Conservation (phyloP, 768 basidiomycete species). For the Lactarius hatsudake region DNA sequence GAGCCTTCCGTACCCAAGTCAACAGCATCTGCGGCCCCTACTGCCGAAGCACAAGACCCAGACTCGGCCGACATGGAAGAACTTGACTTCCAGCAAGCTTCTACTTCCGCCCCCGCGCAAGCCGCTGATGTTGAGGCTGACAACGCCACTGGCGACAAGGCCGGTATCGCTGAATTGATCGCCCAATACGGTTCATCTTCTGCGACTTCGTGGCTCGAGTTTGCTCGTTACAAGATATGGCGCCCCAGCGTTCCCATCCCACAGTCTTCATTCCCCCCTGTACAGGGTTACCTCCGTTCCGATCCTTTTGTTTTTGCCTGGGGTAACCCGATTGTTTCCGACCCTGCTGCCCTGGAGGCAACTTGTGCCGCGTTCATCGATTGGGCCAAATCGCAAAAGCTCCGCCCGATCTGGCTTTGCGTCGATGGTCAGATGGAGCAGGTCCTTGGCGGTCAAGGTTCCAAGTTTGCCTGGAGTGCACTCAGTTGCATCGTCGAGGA, state of each 20-base stretch:
- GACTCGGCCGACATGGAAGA: slow-evolving; percentile 5
- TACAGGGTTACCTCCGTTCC: slow-evolving; percentile 62
- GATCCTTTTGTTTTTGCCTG: slow-evolving; percentile 37
- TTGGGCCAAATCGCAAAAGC: slow-evolving; percentile 41
- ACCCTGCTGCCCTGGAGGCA: slow-evolving; percentile 40
- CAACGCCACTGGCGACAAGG: slow-evolving; percentile 21
- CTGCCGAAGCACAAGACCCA: background rate
- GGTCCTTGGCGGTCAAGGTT: slow-evolving; percentile 42
- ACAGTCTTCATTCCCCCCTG: slow-evolving; percentile 50
- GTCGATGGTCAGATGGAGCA: slow-evolving; percentile 52
- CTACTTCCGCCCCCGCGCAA: background rate
- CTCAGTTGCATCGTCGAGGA: slow-evolving; percentile 66
- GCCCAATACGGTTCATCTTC: slow-evolving; percentile 65
- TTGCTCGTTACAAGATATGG: slow-evolving; percentile 46
- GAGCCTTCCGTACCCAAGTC: background rate
- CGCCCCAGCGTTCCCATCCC: slow-evolving; percentile 62
- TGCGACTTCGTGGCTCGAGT: slow-evolving; percentile 69
- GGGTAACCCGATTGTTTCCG: slow-evolving; percentile 28
- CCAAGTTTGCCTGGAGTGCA: slow-evolving; percentile 52
- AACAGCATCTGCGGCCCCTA: background rate
- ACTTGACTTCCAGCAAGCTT: slow-evolving; percentile 17
- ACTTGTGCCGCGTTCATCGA: slow-evolving; percentile 44
- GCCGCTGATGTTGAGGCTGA: slow-evolving; percentile 14
- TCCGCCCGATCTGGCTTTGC: slow-evolving; percentile 60
- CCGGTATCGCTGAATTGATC: slow-evolving; percentile 40